A percentile compares a stretch with the other conserved stretches of the same genome.
These are phyloP conservation scores for Thielaviopsis musarum DNA, from an alignment of 2,329 filamentous ascomycete genomes.

Conservation along the genomic window DNA sequence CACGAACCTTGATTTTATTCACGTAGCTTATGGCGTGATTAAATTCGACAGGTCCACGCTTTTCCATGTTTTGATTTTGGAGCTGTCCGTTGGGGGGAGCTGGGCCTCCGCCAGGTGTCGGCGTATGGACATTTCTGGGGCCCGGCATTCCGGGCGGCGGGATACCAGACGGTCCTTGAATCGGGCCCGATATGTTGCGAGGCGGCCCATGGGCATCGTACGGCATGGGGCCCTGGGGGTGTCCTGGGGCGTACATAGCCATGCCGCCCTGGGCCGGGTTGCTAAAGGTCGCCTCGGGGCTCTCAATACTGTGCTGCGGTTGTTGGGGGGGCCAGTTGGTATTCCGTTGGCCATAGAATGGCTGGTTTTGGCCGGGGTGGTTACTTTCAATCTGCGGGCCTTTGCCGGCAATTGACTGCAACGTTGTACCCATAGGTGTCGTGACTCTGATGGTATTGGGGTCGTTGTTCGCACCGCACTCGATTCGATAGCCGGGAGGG, in stretches of 20 bases:
- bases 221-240: slow-evolving; percentile 12
- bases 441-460: slow-evolving; percentile 94
- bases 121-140: slow-evolving; percentile 39
- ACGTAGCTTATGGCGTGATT: slow-evolving; percentile 99
- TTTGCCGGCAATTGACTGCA: slow-evolving; percentile 60
- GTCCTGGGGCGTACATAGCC: slow-evolving; percentile 26
- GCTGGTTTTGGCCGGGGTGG: slow-evolving; percentile 22
- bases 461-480: slow-evolving; percentile 85
- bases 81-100: slow-evolving; percentile 45
- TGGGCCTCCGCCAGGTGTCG: slow-evolving; percentile 38
- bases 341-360: slow-evolving; percentile 30
- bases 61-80: slow-evolving; percentile 51
- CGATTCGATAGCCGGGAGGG: slow-evolving; percentile 87
- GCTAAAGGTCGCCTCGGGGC: slow-evolving; percentile 45
- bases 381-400: slow-evolving; percentile 28
- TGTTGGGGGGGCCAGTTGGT: slow-evolving; percentile 36
- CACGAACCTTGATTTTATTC: slow-evolving; percentile 90
- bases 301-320: slow-evolving; percentile 36
- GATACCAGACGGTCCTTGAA: slow-evolving; percentile 11
- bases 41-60: slow-evolving; percentile 89
- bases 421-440: slow-evolving; percentile 92
- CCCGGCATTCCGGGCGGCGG: slow-evolving; percentile 21
- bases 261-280: slow-evolving; percentile 35
- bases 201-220: slow-evolving; percentile 19
- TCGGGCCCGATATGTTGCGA: slow-evolving; percentile 14